Evolutionary conservation across 2,329 filamentous ascomycete species (phyloP).

Genomic region (Penicillium italicum): DNA sequence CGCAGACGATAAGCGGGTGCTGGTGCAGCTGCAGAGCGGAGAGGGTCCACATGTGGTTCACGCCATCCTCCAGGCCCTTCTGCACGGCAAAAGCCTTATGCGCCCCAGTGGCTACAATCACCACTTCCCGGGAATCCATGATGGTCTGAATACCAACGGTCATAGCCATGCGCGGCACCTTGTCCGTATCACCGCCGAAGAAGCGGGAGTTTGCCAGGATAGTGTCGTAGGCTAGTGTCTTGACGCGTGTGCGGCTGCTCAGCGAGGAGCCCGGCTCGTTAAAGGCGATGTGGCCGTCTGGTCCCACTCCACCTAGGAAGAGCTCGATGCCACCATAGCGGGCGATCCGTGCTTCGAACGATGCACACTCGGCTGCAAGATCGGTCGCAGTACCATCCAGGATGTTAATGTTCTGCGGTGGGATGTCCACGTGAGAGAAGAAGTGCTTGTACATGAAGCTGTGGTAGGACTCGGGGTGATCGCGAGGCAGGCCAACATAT

Average conservation of each 20-base stretch:
- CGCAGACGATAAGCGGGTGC: constrained; percentile 76
- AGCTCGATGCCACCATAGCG: constrained; percentile 74
- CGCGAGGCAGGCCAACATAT: constrained; percentile 77
- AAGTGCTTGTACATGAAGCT: constrained; percentile 93
- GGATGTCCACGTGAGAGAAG: constrained; percentile 80
- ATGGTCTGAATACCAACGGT: constrained; percentile 83
- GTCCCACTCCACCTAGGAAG: constrained; percentile 79
- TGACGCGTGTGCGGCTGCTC: constrained; percentile 73
- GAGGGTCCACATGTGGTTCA: constrained; percentile 90
- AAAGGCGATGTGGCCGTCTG: constrained; percentile 86
- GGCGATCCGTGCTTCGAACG: constrained; percentile 75
- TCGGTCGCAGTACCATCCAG: constrained; percentile 75
- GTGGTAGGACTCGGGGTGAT: constrained; percentile 83
- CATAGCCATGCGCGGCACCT: constrained; percentile 76
- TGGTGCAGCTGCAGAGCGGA: constrained; percentile 76
- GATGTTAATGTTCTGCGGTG: constrained; percentile 78
- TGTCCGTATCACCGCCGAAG: constrained; percentile 69
- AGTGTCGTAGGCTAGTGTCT: constrained; percentile 83
- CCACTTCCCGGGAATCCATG: constrained; percentile 74
- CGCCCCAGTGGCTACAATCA: constrained; percentile 76
- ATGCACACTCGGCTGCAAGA: constrained; percentile 70
- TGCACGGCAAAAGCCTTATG: constrained; percentile 78
- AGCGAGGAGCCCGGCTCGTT: constrained; percentile 83
- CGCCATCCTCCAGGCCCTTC: constrained; percentile 73
- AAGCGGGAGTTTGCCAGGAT: constrained; percentile 82